A percentile compares a stretch with the other conserved stretches of the same genome.
These are phyloP conservation scores for Tritrichomonas musculus DNA, from an alignment of 208 protist species.

Conservation along the genomic window DNA sequence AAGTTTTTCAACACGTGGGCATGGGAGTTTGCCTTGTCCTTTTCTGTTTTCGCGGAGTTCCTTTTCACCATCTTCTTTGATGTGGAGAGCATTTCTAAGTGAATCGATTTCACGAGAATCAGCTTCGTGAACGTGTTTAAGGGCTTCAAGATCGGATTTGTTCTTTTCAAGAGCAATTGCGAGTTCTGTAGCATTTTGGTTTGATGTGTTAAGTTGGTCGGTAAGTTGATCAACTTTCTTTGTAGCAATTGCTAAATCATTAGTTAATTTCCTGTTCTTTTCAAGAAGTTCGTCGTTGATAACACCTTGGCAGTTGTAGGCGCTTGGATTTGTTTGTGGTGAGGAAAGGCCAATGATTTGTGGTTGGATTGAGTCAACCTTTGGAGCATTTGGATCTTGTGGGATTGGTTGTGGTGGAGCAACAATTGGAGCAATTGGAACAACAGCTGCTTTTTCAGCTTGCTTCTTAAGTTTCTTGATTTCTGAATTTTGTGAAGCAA, in stretches of 20 bases:
- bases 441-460: no score
- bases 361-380: not conserved
- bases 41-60: not conserved
- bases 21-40: not conserved
- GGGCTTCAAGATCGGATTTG: not conserved
- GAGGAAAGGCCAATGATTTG: not conserved
- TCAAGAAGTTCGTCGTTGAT: not conserved
- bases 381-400: not conserved
- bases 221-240: not conserved
- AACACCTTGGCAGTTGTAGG: no score
- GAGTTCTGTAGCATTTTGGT: not conserved
- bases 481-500: not conserved
- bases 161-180: not conserved
- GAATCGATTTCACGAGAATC: not conserved
- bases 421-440: not conserved
- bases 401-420: not conserved
- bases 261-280: not conserved
- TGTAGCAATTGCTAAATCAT: not conserved
- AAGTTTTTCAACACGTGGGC: not conserved
- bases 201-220: not conserved
- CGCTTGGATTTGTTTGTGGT: no score
- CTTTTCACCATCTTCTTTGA: not conserved
- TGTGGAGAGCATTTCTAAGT: not conserved
- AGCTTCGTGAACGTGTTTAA: not conserved
- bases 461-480: not conserved